A percentile compares a stretch with the other conserved stretches of the same genome.
These are phyloP conservation scores for Barnettozyma populi DNA, from an alignment of 805 yeast genomes.

Conservation along the genomic window DNA sequence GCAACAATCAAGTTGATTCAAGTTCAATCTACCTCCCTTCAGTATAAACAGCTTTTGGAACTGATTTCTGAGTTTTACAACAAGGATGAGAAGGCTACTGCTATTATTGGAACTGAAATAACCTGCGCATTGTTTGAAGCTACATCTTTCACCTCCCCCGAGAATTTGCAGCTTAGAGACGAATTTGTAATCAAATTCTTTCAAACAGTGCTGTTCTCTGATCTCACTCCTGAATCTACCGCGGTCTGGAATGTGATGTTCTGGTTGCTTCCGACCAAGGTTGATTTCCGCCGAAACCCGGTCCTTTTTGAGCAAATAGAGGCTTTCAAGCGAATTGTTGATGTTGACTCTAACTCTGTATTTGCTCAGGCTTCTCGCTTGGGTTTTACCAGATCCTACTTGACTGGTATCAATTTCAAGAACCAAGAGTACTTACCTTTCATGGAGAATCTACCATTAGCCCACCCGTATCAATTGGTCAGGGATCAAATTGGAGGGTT, in stretches of 20 bases:
- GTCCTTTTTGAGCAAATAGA: slow-evolving; percentile 41
- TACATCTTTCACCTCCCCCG: slow-evolving; percentile 36
- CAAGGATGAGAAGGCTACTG: slow-evolving; percentile 66
- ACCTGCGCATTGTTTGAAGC: slow-evolving; percentile 56
- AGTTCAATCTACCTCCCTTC: slow-evolving; percentile 37
- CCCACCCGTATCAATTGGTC: slow-evolving; percentile 70
- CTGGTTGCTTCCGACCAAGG: slow-evolving; percentile 66
- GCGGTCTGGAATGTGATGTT: slow-evolving; percentile 71
- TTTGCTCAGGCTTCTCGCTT: slow-evolving; percentile 59
- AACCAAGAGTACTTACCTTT: slow-evolving; percentile 44
- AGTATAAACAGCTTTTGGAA: slow-evolving; percentile 47
- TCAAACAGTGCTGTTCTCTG: slow-evolving; percentile 41
- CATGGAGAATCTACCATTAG: slow-evolving; percentile 37
- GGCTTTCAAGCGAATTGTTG: slow-evolving; percentile 37
- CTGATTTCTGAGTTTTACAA: slow-evolving; percentile 47
- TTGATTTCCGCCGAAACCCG: slow-evolving; percentile 64
- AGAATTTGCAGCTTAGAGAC: slow-evolving; percentile 37
- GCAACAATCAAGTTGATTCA: slow-evolving; percentile 45
- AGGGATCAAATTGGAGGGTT: slow-evolving; percentile 62
- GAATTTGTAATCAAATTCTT: slow-evolving; percentile 41
- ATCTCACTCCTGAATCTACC: slow-evolving; percentile 67
- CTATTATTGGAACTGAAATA: slow-evolving; percentile 69
- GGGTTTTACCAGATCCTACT: slow-evolving; percentile 44
- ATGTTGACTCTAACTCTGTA: slow-evolving; percentile 52
- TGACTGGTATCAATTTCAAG: slow-evolving; percentile 50